These are phyloP conservation scores for Aspergillus kassunensis DNA, from an alignment of 495 filamentous ascomycete species.

Conservation along the genomic window DNA sequence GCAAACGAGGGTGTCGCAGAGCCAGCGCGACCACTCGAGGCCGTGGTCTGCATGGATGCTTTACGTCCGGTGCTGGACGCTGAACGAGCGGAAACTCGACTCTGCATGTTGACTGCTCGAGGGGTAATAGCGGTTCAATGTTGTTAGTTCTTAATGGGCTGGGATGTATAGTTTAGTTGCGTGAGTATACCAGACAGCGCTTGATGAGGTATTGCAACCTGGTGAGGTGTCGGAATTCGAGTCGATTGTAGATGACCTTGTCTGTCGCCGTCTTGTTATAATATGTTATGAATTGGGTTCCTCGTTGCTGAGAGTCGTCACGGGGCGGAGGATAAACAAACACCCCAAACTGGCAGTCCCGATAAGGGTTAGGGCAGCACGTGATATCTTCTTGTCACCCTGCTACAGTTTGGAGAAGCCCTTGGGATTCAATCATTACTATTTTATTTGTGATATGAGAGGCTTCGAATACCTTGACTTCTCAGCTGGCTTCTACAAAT, in stretches of 20 bases:
- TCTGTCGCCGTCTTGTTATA: not conserved
- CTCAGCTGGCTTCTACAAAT: too few relatives aligned
- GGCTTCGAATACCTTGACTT: too few relatives aligned
- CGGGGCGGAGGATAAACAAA: slow-evolving; percentile 42
- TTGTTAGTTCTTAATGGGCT: slow-evolving; percentile 19
- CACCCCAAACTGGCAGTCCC: slow-evolving; percentile 41
- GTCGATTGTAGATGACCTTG: not conserved
- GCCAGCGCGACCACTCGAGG: slow-evolving; percentile 59
- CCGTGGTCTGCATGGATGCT: slow-evolving; percentile 51
- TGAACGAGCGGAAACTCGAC: slow-evolving; percentile 55
- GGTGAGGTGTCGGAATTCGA: not conserved
- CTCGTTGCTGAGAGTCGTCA: slow-evolving; percentile 20
- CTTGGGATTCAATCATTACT: too few relatives aligned
- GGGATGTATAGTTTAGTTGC: slow-evolving; percentile 11
- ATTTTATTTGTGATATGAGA: too few relatives aligned
- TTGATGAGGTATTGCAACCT: not conserved
- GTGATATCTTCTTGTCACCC: too few relatives aligned
- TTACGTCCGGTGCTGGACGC: slow-evolving; percentile 54
- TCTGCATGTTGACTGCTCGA: slow-evolving; percentile 51
- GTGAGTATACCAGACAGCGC: not conserved
- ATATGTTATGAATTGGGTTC: not conserved
- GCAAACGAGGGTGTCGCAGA: slow-evolving; percentile 57
- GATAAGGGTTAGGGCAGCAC: slow-evolving; percentile 36
- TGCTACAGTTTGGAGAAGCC: too few relatives aligned
- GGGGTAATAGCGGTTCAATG: slow-evolving; percentile 8